Evolutionary conservation across 208 protist genomes (phyloP).

Genomic region (Porcisia deanei): DNA sequence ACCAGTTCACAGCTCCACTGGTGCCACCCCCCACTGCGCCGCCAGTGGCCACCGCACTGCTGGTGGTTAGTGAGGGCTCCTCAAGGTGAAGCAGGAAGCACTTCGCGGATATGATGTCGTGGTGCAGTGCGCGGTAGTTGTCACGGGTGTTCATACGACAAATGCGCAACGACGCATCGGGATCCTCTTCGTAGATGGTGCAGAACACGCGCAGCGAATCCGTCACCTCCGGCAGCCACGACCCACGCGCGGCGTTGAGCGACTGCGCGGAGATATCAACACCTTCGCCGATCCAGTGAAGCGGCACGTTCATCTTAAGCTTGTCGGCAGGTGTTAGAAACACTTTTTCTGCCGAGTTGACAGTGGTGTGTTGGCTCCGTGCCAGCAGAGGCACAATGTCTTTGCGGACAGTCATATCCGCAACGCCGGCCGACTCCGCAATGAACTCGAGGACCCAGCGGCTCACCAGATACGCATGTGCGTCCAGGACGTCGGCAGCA

Average conservation of each 20-base stretch:
- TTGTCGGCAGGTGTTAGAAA: slow-evolving; percentile 62
- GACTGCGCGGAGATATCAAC: slow-evolving; percentile 41
- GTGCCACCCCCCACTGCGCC: slow-evolving; percentile 1
- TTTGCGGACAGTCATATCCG: slow-evolving; percentile 31
- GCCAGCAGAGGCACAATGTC: slow-evolving; percentile 67
- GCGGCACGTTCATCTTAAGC: slow-evolving; percentile 53
- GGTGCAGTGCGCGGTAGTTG: slow-evolving; percentile 64
- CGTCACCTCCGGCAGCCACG: slow-evolving; percentile 41
- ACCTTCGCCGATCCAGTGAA: slow-evolving; percentile 63
- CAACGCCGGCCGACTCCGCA: slow-evolving; percentile 47
- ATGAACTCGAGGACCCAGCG: slow-evolving; percentile 79
- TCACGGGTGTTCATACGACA: slow-evolving; percentile 69
- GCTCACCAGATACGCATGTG: slow-evolving; percentile 71
- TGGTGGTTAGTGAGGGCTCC: slow-evolving; percentile 10
- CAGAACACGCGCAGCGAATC: slow-evolving; percentile 79
- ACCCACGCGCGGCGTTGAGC: slow-evolving; percentile 52
- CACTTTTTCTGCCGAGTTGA: slow-evolving; percentile 45
- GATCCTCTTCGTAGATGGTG: slow-evolving; percentile 73
- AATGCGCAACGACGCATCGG: slow-evolving; percentile 39
- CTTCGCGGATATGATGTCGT: slow-evolving; percentile 76
- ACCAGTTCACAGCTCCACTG: not conserved
- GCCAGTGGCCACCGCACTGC: not conserved
- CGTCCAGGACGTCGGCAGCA: slow-evolving; percentile 62
- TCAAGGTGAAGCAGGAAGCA: slow-evolving; percentile 42
- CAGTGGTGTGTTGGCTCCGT: slow-evolving; percentile 64